phyloP scores from a whole-genome alignment of 352 stramenopile species.

The Pythium phragmiticola region DNA sequence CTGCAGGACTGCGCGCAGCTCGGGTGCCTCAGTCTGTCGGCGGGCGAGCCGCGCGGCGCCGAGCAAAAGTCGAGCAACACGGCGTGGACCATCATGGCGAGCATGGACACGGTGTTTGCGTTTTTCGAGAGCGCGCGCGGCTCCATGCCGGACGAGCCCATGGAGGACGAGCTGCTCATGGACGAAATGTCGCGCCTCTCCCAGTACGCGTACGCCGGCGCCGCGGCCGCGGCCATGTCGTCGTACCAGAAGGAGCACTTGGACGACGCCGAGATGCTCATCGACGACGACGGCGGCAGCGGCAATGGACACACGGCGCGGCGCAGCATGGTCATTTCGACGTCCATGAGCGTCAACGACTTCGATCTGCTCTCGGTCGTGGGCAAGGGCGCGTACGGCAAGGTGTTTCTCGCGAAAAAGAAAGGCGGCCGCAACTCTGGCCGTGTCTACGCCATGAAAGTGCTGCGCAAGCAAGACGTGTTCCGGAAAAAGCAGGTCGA shows the following conservation, averaged over 20 bases:
- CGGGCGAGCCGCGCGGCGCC: slow-evolving; percentile 42
- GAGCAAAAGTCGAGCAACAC: slow-evolving; percentile 70
- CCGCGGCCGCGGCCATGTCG: slow-evolving; percentile 60
- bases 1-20: slow-evolving; percentile 60
- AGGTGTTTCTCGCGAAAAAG: slow-evolving; percentile 85
- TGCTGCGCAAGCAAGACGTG: slow-evolving; percentile 83
- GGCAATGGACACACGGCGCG: slow-evolving; percentile 37
- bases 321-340: slow-evolving; percentile 82
- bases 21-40: slow-evolving; percentile 62
- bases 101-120: slow-evolving; percentile 67
- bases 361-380: slow-evolving; percentile 86
- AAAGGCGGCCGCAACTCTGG: slow-evolving; percentile 67
- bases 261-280: slow-evolving; percentile 36
- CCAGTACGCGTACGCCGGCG: slow-evolving; percentile 59
- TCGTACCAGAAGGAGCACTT: slow-evolving; percentile 67
- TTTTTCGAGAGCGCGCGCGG: slow-evolving; percentile 66
- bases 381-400: slow-evolving; percentile 85
- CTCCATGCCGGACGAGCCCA: slow-evolving; percentile 71
- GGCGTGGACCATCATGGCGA: slow-evolving; percentile 70
- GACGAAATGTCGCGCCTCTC: slow-evolving; percentile 58
- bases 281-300: slow-evolving; percentile 37
- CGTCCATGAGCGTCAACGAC: slow-evolving; percentile 81
- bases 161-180: slow-evolving; percentile 52
- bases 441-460: slow-evolving; percentile 89
- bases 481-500: slow-evolving; percentile 87